phyloP scores from a whole-genome alignment of 257 asterid species.

The Capsicum rhomboideum region DNA sequence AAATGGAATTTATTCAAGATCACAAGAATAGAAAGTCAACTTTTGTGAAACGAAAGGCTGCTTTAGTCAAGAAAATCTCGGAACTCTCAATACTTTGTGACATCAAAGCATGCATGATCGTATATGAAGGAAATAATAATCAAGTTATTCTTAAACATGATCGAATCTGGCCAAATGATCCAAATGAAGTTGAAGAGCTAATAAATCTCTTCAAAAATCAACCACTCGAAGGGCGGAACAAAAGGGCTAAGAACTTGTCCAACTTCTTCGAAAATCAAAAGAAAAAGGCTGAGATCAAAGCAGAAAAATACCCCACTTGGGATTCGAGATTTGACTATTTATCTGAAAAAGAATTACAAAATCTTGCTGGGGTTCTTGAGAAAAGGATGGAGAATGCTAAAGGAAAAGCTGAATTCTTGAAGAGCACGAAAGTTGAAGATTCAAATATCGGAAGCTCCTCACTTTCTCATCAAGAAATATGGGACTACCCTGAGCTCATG shows the following conservation, averaged over 20 bases:
- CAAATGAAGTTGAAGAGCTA: not conserved
- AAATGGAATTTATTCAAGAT: too few species aligned
- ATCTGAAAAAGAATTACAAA: not conserved
- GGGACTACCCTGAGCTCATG: too few species aligned
- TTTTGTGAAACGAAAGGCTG: not conserved
- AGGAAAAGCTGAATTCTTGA: not conserved
- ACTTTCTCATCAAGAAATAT: too few species aligned
- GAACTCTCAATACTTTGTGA: conserved; percentile 68
- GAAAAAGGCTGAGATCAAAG: too few species aligned
- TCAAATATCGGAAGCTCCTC: not conserved
- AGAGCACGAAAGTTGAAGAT: not conserved
- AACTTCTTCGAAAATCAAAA: not conserved
- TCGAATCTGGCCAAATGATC: conserved; percentile 9
- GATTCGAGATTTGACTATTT: not conserved
- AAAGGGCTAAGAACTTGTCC: not conserved
- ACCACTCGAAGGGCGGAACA: not conserved
- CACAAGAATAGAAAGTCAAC: too few species aligned
- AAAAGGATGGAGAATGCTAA: conserved; percentile 4
- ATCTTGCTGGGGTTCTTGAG: not conserved
- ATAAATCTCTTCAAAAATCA: not conserved
- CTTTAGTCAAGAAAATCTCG: conserved; percentile 36
- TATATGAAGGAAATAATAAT: conserved; percentile 16
- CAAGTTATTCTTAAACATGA: too few species aligned
- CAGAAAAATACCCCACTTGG: conserved; percentile 4
- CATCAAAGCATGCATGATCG: conserved; percentile 53